Evolutionary conservation across 78 protist species (phyloP).

Genomic region (Polysphondylium violaceum): DNA sequence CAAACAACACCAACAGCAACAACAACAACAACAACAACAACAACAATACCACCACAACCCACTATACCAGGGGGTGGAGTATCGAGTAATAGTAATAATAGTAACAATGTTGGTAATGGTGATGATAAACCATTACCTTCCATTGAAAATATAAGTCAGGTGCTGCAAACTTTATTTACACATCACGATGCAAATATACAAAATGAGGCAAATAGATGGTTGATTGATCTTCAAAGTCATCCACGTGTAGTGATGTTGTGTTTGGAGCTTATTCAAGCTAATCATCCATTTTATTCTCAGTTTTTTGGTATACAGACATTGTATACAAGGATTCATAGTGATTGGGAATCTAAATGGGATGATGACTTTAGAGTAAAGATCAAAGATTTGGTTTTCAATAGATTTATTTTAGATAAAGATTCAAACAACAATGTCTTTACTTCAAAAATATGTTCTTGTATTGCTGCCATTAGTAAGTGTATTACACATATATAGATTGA

Average conservation of each 20-base stretch:
- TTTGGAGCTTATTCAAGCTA: conserved; percentile 40
- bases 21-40: too few species aligned
- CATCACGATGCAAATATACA: conserved; percentile 3
- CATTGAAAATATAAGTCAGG: conserved; percentile 58
- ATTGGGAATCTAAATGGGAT: conserved; percentile 68
- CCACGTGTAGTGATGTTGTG: conserved; percentile 25
- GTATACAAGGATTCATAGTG: conserved; percentile 42
- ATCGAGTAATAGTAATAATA: too few species aligned
- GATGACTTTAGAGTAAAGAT: conserved; percentile 38
- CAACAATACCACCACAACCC: too few species aligned
- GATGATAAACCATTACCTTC: too few species aligned
- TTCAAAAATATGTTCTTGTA: conserved; percentile 40
- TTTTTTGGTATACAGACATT: conserved; percentile 72
- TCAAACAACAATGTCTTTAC: conserved; percentile 1
- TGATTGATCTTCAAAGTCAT: conserved; percentile 54
- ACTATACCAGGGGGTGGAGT: too few species aligned
- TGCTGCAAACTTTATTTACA: conserved; percentile 45
- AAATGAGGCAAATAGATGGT: conserved; percentile 76
- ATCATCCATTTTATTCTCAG: conserved; percentile 51
- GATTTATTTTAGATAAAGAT: conserved; percentile 30
- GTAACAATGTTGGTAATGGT: too few species aligned
- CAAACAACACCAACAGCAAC: too few species aligned
- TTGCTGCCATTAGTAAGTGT: conserved; percentile 50
- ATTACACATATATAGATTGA: too few species aligned
- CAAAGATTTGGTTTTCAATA: conserved; percentile 7